These are phyloP conservation scores for Phytophthora foliorum DNA, from an alignment of 352 stramenopile genomes.

Conservation along the genomic window DNA sequence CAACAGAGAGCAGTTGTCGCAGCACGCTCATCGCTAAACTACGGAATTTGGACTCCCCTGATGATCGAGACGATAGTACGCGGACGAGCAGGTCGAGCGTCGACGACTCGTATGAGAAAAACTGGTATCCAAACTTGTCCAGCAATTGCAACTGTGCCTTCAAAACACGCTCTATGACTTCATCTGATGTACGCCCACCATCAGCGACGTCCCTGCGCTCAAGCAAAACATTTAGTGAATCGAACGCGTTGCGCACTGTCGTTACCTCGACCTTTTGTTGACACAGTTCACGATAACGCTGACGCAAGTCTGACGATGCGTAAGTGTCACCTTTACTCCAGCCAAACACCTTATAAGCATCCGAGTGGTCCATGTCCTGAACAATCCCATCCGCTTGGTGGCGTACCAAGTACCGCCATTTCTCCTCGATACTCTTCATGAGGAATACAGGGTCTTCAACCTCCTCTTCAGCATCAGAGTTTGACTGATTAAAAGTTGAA, in stretches of 20 bases:
- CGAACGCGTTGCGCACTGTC: constrained; percentile 69
- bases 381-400: constrained; percentile 56
- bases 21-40: constrained; percentile 50
- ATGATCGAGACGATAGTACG: constrained; percentile 28
- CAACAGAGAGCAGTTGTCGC: constrained; percentile 45
- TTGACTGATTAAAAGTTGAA: constrained; percentile 68
- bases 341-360: constrained; percentile 75
- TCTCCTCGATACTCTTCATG: constrained; percentile 85
- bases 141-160: constrained; percentile 71
- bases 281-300: constrained; percentile 75
- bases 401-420: constrained; percentile 68
- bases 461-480: constrained; percentile 62
- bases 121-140: constrained; percentile 80
- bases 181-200: constrained; percentile 64
- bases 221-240: constrained; percentile 60
- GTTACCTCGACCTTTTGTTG: constrained; percentile 51
- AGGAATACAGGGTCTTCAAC: constrained; percentile 82
- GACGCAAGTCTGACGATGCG: constrained; percentile 59
- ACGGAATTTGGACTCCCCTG: constrained; percentile 30
- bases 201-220: constrained; percentile 62
- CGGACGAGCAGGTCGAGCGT: constrained; percentile 68
- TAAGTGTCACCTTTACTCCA: constrained; percentile 62
- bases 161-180: constrained; percentile 80
- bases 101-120: constrained; percentile 81
- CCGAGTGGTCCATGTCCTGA: constrained; percentile 53